Percentiles rank a stretch among this genome's conserved stretches.
phyloP scores from a whole-genome alignment of 148 eudicot genomes.

The Rhododendron ovatum region DNA sequence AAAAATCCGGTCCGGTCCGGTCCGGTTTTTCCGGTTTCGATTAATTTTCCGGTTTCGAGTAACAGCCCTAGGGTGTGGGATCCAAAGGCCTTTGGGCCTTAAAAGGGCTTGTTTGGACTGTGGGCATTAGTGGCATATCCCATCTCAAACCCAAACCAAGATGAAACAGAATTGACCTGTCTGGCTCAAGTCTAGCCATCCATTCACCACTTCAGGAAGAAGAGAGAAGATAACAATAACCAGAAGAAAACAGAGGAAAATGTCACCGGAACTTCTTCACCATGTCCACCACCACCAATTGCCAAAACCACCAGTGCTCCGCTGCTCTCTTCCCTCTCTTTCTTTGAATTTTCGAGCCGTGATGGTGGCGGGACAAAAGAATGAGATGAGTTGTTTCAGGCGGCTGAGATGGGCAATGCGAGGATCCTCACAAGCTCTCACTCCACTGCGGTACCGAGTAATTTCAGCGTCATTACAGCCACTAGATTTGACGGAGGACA shows the following conservation, averaged over 20 bases:
- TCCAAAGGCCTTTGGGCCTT: not conserved
- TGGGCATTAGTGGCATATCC: not conserved
- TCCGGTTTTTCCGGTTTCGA: no score
- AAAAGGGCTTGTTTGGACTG: not conserved
- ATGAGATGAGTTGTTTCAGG: not conserved
- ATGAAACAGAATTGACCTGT: not conserved
- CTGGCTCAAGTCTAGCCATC: constrained; percentile 4
- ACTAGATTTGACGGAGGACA: constrained; percentile 83
- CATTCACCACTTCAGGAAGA: not conserved
- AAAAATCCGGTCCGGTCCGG: no score
- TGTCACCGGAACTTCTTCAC: constrained; percentile 11
- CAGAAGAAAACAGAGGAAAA: not conserved
- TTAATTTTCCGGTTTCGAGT: no score
- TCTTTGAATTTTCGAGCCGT: not conserved
- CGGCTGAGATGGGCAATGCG: constrained; percentile 2
- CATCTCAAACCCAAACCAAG: not conserved
- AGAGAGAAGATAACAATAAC: not conserved
- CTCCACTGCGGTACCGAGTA: not conserved
- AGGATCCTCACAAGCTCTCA: constrained; percentile 9
- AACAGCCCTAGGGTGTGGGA: not conserved
- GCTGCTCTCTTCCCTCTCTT: not conserved
- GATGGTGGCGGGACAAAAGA: not conserved
- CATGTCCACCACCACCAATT: not conserved
- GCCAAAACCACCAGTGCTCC: not conserved
- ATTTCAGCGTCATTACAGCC: constrained; percentile 52